A percentile compares a stretch with the other conserved stretches of the same genome.
Conservation (phyloP, 345 rosid genomes). For the Pistacia atlantica region DNA sequence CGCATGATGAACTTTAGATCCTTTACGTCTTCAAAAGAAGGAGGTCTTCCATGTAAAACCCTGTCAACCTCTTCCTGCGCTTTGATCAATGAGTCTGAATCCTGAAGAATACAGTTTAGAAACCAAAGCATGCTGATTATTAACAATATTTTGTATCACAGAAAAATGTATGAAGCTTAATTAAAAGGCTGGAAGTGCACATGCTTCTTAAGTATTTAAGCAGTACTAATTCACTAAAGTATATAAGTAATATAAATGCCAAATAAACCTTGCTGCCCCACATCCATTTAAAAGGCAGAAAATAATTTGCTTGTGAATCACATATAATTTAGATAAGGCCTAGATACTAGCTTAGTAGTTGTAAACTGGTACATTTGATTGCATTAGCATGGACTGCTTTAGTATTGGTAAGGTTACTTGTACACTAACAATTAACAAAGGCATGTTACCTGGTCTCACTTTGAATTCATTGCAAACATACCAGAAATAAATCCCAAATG, state of each 20-base stretch:
- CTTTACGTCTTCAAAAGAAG: conserved; percentile 74
- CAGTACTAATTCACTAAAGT: not conserved
- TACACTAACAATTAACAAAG: not conserved
- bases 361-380: not conserved
- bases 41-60: conserved; percentile 74
- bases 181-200: not conserved
- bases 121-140: not conserved
- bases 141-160: not conserved
- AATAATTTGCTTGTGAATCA: not conserved
- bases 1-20: conserved; percentile 77
- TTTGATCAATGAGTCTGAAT: conserved; percentile 56
- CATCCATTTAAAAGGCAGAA: not conserved
- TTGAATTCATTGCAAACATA: not conserved
- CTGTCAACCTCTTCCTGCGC: conserved; percentile 91
- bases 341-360: not conserved
- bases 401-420: not conserved
- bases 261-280: not conserved
- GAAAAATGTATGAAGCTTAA: not conserved
- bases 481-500: not conserved
- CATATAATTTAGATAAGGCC: not conserved
- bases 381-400: not conserved
- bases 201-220: not conserved
- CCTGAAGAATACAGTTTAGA: conserved; percentile 35
- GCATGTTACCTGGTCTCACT: not conserved
- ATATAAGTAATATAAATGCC: not conserved